phyloP scores from a whole-genome alignment of 306 rosid genomes.

The Sindora glabra region DNA sequence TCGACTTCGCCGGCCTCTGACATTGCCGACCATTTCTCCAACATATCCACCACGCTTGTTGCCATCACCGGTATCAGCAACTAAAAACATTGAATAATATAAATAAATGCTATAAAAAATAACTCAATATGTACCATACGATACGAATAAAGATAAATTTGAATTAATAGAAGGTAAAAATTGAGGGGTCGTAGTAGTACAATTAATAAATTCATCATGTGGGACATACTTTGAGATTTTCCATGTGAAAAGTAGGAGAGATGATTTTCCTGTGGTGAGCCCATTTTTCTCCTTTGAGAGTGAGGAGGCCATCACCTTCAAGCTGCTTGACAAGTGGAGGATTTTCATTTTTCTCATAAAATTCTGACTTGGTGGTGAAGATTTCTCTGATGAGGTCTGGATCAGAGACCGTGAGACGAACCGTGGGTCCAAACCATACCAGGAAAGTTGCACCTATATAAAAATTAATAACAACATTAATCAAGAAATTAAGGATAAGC shows the following conservation, averaged over 20 bases:
- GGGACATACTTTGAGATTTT: constrained; percentile 92
- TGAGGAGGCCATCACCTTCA: constrained; percentile 95
- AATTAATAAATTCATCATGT: no score
- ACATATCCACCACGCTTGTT: constrained; percentile 64
- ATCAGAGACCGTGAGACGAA: constrained; percentile 72
- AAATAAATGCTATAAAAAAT: no score
- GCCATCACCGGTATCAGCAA: constrained; percentile 78
- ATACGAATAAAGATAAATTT: no score
- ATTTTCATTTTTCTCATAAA: constrained; percentile 82
- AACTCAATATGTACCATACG: no score
- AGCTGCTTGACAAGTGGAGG: constrained; percentile 93
- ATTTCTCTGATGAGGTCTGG: constrained; percentile 88
- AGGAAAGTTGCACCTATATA: constrained; percentile 87
- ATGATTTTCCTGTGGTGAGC: constrained; percentile 82
- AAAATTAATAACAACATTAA: no score
- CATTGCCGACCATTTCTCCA: constrained; percentile 54
- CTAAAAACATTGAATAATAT: constrained; percentile 26
- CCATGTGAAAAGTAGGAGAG: constrained; percentile 87
- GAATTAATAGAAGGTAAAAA: no score
- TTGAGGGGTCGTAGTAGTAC: no score
- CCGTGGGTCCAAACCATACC: constrained; percentile 94
- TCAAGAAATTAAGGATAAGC: no score
- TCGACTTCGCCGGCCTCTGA: constrained; percentile 62
- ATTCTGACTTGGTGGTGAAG: constrained; percentile 73
- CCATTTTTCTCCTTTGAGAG: constrained; percentile 94